Evolutionary conservation across 2,329 filamentous ascomycete species (phyloP).

Genomic region (Ceratocystis alfenasii): DNA sequence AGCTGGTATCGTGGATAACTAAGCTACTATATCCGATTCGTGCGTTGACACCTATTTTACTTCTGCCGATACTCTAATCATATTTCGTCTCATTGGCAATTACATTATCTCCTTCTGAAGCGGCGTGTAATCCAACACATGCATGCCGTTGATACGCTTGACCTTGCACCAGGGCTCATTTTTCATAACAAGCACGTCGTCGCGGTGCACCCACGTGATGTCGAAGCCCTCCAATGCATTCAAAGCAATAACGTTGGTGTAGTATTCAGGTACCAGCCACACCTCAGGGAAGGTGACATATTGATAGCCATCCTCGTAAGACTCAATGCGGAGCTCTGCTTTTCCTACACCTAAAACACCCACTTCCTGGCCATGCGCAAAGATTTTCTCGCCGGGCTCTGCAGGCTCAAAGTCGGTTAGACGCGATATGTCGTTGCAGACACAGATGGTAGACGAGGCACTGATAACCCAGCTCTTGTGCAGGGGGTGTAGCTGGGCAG

Average conservation of each 20-base stretch:
- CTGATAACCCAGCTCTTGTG: slow-evolving; percentile 22
- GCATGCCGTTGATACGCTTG: slow-evolving; percentile 18
- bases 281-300: slow-evolving; percentile 21
- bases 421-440: slow-evolving; percentile 18
- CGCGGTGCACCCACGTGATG: slow-evolving; percentile 19
- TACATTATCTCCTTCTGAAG: slow-evolving; percentile 16
- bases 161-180: slow-evolving; percentile 20
- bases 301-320: background rate
- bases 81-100: background rate
- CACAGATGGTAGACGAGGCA: slow-evolving; percentile 17
- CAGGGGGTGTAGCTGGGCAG: slow-evolving; percentile 6
- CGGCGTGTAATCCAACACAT: slow-evolving; percentile 19
- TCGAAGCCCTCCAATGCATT: slow-evolving; percentile 15
- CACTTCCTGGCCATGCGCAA: slow-evolving; percentile 17
- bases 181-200: slow-evolving; percentile 19
- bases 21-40: too few species aligned
- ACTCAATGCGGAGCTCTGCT: slow-evolving; percentile 17
- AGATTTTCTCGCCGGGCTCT: slow-evolving; percentile 11
- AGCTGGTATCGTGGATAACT: too few species aligned
- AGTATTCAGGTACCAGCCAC: slow-evolving; percentile 18
- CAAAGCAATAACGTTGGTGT: slow-evolving; percentile 20
- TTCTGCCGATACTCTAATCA: background rate
- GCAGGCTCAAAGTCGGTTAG: slow-evolving; percentile 16
- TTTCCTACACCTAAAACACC: slow-evolving; percentile 15
- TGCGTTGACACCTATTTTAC: background rate